Base-by-base conservation (phyloP, 805 yeast genomes). In the Saccharomycopsis sp. region DNA sequence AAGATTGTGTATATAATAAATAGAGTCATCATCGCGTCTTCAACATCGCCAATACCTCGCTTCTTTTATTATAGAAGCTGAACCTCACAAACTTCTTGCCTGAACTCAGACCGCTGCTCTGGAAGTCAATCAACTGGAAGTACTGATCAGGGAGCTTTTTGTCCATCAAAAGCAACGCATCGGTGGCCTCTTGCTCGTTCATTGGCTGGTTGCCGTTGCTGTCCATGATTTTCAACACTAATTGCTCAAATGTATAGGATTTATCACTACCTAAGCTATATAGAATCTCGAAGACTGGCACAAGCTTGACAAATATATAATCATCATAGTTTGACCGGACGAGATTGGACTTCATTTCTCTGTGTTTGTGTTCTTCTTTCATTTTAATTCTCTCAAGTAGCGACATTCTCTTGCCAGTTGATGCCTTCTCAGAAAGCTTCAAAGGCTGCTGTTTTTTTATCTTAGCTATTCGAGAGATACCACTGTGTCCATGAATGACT, bases 361-460 rank as follows among this genome's bases (percentile, higher is more conserved):
- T 44, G 3, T 25, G 22, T 15, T n/a, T 34, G 7, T 56, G 38
- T 12, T 20, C 34, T 42, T 59, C 59, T 34, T 59, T 59, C 47
- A 59, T 23, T 42, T 44, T 52, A 9, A 59, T 59, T 51, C 62
- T 49, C 34, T 59, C 62, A 15, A 53, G 22, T 15, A 59, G 14
- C 3, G 53, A 25, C 12, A 58, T 29, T 19, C 38, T 52, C 15
- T 38, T 34, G 47, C 29, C 20, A 23, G 19, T 12, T 12, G 22
- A 7, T 8, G 19, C 19, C 5, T 17, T 20, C 12, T 29, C 38
- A 20, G 54, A 52, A n/a, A 34, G n/a, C 34, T 34, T 52, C 22
- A 17, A 20, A 25, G 41, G 34, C 35, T 3, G n/a, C 15, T 5
- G 9, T n/a, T 20, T 49, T 49, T 23, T 53, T 14, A 22, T 22